Evolutionary conservation across 2,329 filamentous ascomycete species (phyloP), one percentile per base, ranked within the genome.

Genomic region (Apiospora sp.): DNA sequence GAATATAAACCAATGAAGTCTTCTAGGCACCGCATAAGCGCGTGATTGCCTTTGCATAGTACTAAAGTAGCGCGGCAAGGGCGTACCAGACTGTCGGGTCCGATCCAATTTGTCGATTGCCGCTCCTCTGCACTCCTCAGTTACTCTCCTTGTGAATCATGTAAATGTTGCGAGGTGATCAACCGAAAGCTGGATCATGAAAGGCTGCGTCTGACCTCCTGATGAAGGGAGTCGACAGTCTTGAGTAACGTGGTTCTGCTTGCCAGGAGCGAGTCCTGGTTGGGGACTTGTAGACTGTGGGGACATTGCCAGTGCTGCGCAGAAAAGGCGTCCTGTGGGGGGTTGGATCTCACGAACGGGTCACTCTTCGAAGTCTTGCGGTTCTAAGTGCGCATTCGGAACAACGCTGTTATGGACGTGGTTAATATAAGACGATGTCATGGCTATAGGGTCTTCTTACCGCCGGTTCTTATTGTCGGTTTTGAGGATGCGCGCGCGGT

Each of bases 81-180:
- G 48, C 48, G 48, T 24, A 51, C 48, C 48, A 51, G 48, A 51
- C 48, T 51, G 48, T 51, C 48, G 48, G 48, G 48, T 51, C 48
- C 22, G 48, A 51, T 24, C 48, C 43, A 44, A 44, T 44, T 44
- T 44, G 43, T 44, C 14, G 43, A 44, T 12, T 44, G 43, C 43
- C 43, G 22, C 22, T 51, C 48, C 22, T 51, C 48, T 51, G 8
- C 48, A 51, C 48, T 51, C 22, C 48, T 24, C 48, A 24, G 8
- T 24, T 51, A 44, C 43, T 44, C 43, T 44, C 43, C 48, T 51
- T n/a, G 48, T 51, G 48, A 24, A 6, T n/a, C 12, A 24, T 22
- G 48, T 24, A 51, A 51, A 51, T 12, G 7, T 51, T 51, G 22
- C 48, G 48, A 51, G n/a, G 48, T n/a, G 22, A 22, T 22, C 7